phyloP scores from a whole-genome alignment of 176 grass and related monocot species.

The Tillandsia leiboldiana region DNA sequence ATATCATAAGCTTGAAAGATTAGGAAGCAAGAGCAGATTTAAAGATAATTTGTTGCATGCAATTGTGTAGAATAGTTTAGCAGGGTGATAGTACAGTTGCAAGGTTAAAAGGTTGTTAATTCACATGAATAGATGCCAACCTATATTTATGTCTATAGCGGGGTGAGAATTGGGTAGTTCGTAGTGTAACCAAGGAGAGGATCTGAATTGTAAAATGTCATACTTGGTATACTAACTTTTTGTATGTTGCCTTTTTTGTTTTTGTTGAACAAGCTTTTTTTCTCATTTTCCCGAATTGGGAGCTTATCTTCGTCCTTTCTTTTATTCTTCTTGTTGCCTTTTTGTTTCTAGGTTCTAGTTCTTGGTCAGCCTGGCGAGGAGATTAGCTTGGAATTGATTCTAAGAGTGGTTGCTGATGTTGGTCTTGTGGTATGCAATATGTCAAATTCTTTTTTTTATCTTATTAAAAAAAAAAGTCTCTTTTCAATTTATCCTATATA shows the following conservation, averaged over 20 bases:
- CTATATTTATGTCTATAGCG: no score
- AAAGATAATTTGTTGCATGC: background rate
- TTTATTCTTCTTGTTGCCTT: conserved; percentile 4
- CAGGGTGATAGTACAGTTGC: no score
- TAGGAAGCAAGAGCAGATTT: background rate
- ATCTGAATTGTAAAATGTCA: no score
- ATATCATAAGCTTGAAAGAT: background rate
- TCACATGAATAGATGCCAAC: no score
- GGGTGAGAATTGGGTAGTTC: no score
- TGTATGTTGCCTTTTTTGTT: no score
- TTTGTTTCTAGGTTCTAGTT: conserved; percentile 56
- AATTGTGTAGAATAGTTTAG: background rate
- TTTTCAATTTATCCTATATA: no score
- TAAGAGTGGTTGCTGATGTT: conserved; percentile 98
- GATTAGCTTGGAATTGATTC: conserved; percentile 74
- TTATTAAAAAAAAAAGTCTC: background rate
- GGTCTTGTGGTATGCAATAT: conserved; percentile 68
- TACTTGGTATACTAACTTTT: no score
- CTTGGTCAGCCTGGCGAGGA: conserved; percentile 88
- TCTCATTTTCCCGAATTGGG: background rate
- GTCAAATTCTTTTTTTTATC: conserved; percentile 2
- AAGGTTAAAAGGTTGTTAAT: no score
- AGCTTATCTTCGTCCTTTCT: background rate
- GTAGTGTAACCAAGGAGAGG: no score
- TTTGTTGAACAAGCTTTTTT: background rate